A percentile compares a stretch with the other conserved stretches of the same genome.
Evolutionary conservation across 2,329 filamentous ascomycete species (phyloP).

Genomic region (Fusarium austroafricanum): DNA sequence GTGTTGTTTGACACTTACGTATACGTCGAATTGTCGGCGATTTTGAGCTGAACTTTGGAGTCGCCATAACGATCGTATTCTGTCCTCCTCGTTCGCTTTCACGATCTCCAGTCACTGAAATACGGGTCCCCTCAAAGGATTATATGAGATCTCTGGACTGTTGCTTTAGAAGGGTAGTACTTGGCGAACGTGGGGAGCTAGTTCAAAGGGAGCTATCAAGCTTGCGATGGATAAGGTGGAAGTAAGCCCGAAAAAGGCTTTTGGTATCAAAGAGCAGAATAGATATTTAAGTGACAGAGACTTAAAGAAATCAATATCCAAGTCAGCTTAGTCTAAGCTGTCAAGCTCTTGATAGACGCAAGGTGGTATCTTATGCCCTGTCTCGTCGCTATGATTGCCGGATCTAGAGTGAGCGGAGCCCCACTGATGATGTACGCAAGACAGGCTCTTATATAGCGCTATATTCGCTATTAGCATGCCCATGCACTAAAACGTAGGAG

Average conservation of each 20-base stretch:
- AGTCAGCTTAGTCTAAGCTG: conserved; percentile 21
- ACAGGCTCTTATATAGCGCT: neutral
- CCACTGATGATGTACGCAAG: conserved; percentile 30
- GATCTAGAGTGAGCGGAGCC: conserved; percentile 18
- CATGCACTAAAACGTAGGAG: neutral
- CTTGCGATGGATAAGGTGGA: neutral
- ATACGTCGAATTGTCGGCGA: conserved; percentile 89
- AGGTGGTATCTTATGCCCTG: conserved; percentile 37
- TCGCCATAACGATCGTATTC: conserved; percentile 50
- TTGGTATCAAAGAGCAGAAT: neutral
- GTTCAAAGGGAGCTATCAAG: neutral
- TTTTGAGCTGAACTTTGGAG: conserved; percentile 73
- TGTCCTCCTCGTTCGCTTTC: neutral
- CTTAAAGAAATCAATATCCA: neutral
- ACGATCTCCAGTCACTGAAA: neutral
- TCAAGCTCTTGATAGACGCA: conserved; percentile 25
- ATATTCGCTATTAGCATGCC: neutral
- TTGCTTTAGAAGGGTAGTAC: conserved; percentile 12
- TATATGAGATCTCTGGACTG: neutral
- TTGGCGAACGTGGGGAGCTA: conserved; percentile 23
- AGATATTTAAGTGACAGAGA: neutral
- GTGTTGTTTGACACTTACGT: conserved; percentile 62
- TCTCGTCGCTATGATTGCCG: conserved; percentile 14
- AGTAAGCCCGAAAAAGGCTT: neutral
- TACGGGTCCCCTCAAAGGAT: neutral